Conservation (phyloP, 1,139 yeast species). For the Suhomyces bribrorum region DNA sequence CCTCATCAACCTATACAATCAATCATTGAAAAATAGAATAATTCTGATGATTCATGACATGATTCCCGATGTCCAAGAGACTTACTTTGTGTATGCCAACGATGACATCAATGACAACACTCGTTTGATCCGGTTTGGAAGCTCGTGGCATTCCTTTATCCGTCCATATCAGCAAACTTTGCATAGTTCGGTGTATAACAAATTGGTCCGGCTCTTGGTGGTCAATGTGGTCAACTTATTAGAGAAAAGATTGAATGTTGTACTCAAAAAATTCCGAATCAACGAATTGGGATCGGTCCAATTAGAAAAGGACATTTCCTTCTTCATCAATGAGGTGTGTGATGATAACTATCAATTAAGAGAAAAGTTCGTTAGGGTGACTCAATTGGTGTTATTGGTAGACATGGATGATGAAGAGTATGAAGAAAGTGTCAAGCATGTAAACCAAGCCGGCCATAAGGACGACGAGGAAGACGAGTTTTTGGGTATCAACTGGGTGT, state of each 20-base stretch:
- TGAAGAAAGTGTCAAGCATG: conserved; percentile 36
- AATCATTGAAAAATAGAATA: conserved; percentile 54
- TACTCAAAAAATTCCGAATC: conserved; percentile 58
- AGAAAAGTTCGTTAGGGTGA: conserved; percentile 75
- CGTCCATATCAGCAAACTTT: conserved; percentile 63
- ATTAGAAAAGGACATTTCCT: conserved; percentile 79
- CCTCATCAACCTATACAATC: conserved; percentile 57
- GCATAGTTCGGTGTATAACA: conserved; percentile 49
- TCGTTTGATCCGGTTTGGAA: conserved; percentile 47
- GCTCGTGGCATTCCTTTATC: conserved; percentile 64
- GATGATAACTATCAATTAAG: conserved; percentile 68
- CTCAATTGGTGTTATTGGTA: conserved; percentile 78
- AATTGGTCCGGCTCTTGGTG: conserved; percentile 53
- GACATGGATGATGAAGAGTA: conserved; percentile 84
- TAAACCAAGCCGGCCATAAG: conserved; percentile 15
- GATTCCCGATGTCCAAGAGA: conserved; percentile 53
- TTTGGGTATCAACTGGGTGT: conserved; percentile 72
- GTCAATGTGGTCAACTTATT: conserved; percentile 53
- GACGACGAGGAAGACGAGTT: conserved; percentile 28
- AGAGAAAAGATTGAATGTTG: conserved; percentile 67
- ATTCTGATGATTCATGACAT: conserved; percentile 52
- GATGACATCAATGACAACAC: conserved; percentile 33
- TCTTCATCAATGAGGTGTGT: conserved; percentile 65
- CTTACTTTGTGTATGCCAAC: conserved; percentile 36
- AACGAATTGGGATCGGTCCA: conserved; percentile 84